phyloP scores from a whole-genome alignment of 106 monocot genomes.

The Apostasia ramifera region DNA sequence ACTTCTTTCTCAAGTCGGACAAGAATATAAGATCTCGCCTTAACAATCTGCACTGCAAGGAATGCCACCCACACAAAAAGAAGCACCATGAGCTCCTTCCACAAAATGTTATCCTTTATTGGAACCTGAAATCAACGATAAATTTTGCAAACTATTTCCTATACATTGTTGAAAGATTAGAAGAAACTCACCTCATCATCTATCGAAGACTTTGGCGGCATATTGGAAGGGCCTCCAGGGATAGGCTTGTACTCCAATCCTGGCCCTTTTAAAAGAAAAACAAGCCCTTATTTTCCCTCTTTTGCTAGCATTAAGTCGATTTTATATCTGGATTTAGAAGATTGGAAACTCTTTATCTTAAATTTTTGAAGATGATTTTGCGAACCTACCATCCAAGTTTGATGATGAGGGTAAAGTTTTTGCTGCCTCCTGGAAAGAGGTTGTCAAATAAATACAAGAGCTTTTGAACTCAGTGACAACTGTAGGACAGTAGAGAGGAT shows the following conservation, averaged over 20 bases:
- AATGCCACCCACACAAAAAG: conserved; percentile 55
- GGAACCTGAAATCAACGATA: conserved; percentile 23
- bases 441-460: neutral
- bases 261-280: conserved; percentile 13
- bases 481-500: neutral
- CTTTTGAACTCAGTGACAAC: neutral
- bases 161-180: neutral
- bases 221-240: conserved; percentile 13
- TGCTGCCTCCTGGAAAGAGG: conserved; percentile 27
- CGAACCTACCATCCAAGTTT: conserved; percentile 15
- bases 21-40: conserved; percentile 16
- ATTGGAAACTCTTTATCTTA: neutral
- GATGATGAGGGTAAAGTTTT: conserved; percentile 17
- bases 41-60: conserved; percentile 44
- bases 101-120: conserved; percentile 39
- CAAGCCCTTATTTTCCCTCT: neutral
- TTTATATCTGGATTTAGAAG: neutral
- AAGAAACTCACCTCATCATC: conserved; percentile 21
- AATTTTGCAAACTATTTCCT: neutral
- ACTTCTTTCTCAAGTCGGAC: neutral
- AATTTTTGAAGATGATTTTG: neutral
- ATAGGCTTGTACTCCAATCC: conserved; percentile 33
- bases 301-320: neutral
- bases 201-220: conserved; percentile 8
- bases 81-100: conserved; percentile 45